Evolutionary conservation across 1,139 yeast species (phyloP).

Genomic region (Pichia sp.): DNA sequence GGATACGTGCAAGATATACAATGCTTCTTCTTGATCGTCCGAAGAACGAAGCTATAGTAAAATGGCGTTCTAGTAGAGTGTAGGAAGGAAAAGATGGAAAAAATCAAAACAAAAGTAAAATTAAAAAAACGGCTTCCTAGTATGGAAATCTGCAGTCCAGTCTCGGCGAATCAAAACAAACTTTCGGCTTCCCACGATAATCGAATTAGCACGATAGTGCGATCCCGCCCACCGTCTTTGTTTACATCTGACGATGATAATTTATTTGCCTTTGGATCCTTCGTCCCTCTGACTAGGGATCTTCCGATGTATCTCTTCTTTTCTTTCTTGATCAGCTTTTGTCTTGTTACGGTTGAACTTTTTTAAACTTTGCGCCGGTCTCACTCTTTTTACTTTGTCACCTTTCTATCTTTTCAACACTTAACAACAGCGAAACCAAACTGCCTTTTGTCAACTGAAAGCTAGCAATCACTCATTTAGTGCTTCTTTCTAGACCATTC

Average conservation of each 20-base stretch:
- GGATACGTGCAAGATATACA: too few relatives aligned
- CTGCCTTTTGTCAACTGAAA: background rate
- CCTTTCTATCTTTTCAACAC: background rate
- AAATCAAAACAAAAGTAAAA: too few relatives aligned
- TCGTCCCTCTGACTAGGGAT: background rate
- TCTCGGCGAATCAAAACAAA: background rate
- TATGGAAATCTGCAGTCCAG: background rate
- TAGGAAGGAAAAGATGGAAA: too few relatives aligned
- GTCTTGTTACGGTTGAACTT: background rate
- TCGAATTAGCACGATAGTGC: background rate
- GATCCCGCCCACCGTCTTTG: background rate
- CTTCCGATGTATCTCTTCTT: background rate
- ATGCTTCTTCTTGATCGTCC: too few relatives aligned
- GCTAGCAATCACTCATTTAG: background rate
- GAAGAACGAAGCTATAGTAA: too few relatives aligned
- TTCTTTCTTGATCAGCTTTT: background rate
- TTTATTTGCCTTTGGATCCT: background rate
- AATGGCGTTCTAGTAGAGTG: too few relatives aligned
- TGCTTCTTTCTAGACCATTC: background rate
- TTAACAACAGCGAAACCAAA: background rate
- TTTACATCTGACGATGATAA: background rate
- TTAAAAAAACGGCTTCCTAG: too few relatives aligned
- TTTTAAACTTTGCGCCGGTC: background rate
- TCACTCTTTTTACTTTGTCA: background rate
- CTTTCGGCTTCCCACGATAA: background rate